Base-by-base conservation (phyloP, 2,329 filamentous ascomycete genomes). In the Phialophora tarda region DNA sequence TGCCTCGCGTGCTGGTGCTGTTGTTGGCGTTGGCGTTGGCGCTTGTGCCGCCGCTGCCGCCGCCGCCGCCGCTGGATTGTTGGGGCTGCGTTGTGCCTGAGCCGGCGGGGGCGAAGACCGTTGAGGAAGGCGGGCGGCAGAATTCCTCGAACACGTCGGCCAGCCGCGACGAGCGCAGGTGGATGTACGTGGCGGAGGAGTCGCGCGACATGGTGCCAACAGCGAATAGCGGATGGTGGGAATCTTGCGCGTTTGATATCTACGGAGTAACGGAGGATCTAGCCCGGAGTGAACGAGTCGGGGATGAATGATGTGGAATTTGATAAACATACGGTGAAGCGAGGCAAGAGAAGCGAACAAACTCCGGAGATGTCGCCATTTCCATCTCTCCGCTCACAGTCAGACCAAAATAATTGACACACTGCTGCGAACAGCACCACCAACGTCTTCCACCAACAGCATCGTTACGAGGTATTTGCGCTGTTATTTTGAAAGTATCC, bases 111-210 rank as follows among this genome's bases (percentile, higher is more conserved):
- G 48, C 59, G 48, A 61, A 61, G n/a, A 61, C 48, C 3, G 71
- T 53, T 58, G 73, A 72, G 6, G 78, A 78, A 62, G 81, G 77
- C 2, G 80, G 81, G 26, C 79, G 79, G 34, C 79, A 82, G 72
- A 82, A 82, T 73, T 82, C 81, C 77, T 83, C 82, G 72, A 83
- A 83, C 70, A 81, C 76, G 72, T 83, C 81, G 59, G 82, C 82
- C 50, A 81, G 77, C 12, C 79, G 80, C 3, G 82, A 79, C 32
- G 82, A 77, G 74, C 80, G 78, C 75, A 83, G 78, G 76, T 83
- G 82, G 63, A 83, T 74, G 71, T 83, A 77, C 32, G 80, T 82
- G 67, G 77, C 74, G 67, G 81, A 82, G 72, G 81, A 82, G 73
- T 83, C 82, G 79, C 82, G 82, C 73, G 81, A 82, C 82, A 82